phyloP scores from a whole-genome alignment of 176 grass and related monocot species.

The Elymus sibiricus region DNA sequence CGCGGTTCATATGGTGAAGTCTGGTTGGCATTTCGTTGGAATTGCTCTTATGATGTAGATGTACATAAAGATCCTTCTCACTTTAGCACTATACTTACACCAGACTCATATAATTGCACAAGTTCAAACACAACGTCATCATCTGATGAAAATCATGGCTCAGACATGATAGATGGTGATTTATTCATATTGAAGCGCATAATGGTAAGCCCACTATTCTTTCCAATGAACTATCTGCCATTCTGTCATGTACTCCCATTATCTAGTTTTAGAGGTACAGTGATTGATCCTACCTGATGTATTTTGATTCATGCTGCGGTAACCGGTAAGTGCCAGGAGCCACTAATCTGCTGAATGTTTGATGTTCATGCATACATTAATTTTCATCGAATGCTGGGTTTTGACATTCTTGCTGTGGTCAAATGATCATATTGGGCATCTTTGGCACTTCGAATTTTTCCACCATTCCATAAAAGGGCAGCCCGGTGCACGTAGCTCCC shows the following conservation, averaged over 20 bases:
- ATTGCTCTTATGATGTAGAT: slow-evolving; percentile 70
- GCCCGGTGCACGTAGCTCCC: too few relatives aligned
- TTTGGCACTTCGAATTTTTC: not conserved
- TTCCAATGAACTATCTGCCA: not conserved
- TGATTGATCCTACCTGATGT: not conserved
- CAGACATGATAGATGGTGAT: slow-evolving; percentile 54
- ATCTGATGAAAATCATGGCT: slow-evolving; percentile 42
- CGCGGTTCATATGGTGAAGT: slow-evolving; percentile 97
- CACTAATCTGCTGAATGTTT: not conserved
- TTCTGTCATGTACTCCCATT: not conserved
- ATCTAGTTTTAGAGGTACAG: not conserved
- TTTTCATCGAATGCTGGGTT: not conserved
- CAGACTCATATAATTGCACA: slow-evolving; percentile 45
- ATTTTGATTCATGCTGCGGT: not conserved
- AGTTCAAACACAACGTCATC: slow-evolving; percentile 34
- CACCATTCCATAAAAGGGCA: not conserved
- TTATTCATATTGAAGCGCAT: slow-evolving; percentile 99
- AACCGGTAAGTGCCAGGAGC: not conserved
- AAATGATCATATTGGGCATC: not conserved
- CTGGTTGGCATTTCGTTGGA: slow-evolving; percentile 99
- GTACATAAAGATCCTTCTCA: slow-evolving; percentile 31
- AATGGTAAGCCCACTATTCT: slow-evolving; percentile 60
- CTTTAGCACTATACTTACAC: slow-evolving; percentile 30
- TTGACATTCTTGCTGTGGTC: slow-evolving; percentile 9
- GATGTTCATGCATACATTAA: not conserved